Percentiles rank a stretch among this genome's conserved stretches.
phyloP scores from a whole-genome alignment of 768 basidiomycete genomes.

The Kwoniella shandongensis region DNA sequence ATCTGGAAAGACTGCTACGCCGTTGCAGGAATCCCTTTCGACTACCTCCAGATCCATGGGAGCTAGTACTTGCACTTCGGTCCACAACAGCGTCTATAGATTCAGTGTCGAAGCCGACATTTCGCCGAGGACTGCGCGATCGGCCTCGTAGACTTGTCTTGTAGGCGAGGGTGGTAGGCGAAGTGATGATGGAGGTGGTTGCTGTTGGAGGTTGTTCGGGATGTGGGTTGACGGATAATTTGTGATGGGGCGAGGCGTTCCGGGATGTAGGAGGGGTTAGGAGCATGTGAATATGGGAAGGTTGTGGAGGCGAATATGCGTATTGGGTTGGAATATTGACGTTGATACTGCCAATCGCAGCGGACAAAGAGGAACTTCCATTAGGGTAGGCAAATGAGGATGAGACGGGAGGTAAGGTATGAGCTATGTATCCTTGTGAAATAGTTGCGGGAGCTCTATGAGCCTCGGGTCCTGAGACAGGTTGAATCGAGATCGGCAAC shows the following conservation, averaged over 20 bases:
- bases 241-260: conserved; percentile 25
- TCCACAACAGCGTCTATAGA: conserved; percentile 27
- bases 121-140: conserved; percentile 33
- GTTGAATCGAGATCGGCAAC: neutral
- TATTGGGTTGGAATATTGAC: conserved; percentile 2
- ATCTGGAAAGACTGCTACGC: conserved; percentile 26
- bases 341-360: neutral
- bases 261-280: conserved; percentile 44
- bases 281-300: conserved; percentile 27
- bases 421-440: neutral
- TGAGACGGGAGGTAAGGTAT: conserved; percentile 7
- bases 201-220: neutral
- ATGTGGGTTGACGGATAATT: neutral
- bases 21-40: conserved; percentile 13
- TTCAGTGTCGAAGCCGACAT: conserved; percentile 35
- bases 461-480: conserved; percentile 16
- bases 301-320: conserved; percentile 38
- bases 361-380: neutral
- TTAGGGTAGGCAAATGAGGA: conserved; percentile 11
- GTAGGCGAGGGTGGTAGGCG: conserved; percentile 3
- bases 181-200: neutral
- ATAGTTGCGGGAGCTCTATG: conserved; percentile 12
- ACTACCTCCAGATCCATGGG: conserved; percentile 8
- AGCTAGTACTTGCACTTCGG: conserved; percentile 16
- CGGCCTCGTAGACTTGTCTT: conserved; percentile 26